Conservation (phyloP, 495 filamentous ascomycete genomes). For the Lentithecium fluviatile region DNA sequence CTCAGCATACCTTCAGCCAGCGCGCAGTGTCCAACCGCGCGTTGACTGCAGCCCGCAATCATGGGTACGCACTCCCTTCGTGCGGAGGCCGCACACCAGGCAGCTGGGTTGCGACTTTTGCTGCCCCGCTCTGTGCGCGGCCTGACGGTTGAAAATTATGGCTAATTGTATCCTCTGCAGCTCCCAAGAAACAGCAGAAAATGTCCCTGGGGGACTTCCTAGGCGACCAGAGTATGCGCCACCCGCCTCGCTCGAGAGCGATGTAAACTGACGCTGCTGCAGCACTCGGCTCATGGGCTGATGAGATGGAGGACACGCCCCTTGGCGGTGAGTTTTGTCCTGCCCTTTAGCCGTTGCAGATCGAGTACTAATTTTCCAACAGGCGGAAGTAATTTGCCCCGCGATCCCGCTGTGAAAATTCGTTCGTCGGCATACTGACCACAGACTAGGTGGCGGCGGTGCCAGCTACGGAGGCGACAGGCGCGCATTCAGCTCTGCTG, state of each 20-base stretch:
- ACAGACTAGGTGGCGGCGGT: slow-evolving; percentile 12
- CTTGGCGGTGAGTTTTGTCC: slow-evolving; percentile 60
- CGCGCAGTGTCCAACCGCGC: slow-evolving; percentile 36
- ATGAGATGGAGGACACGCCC: slow-evolving; percentile 90
- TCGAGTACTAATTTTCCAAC: slow-evolving; percentile 27
- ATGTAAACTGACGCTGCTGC: slow-evolving; percentile 44
- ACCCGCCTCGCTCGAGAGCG: background rate
- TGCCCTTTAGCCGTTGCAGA: slow-evolving; percentile 16
- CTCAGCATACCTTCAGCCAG: slow-evolving; percentile 29
- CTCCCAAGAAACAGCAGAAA: slow-evolving; percentile 86
- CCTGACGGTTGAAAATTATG: background rate
- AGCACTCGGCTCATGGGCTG: slow-evolving; percentile 95
- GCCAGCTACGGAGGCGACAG: slow-evolving; percentile 49
- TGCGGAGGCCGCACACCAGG: slow-evolving; percentile 28
- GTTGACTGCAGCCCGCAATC: slow-evolving; percentile 42
- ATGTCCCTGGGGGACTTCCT: slow-evolving; percentile 92
- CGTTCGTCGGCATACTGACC: background rate
- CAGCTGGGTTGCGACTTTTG: slow-evolving; percentile 2
- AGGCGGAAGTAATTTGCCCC: slow-evolving; percentile 36
- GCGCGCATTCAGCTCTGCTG: slow-evolving; percentile 48
- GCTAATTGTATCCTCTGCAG: slow-evolving; percentile 49
- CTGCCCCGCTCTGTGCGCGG: background rate
- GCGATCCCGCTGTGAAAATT: slow-evolving; percentile 4
- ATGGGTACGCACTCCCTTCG: slow-evolving; percentile 42
- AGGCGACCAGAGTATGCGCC: slow-evolving; percentile 71